Percentiles rank a stretch among this genome's conserved stretches.
Evolutionary conservation across 2,329 filamentous ascomycete genomes (phyloP).

Genomic region (Alternaria incomplexa): DNA sequence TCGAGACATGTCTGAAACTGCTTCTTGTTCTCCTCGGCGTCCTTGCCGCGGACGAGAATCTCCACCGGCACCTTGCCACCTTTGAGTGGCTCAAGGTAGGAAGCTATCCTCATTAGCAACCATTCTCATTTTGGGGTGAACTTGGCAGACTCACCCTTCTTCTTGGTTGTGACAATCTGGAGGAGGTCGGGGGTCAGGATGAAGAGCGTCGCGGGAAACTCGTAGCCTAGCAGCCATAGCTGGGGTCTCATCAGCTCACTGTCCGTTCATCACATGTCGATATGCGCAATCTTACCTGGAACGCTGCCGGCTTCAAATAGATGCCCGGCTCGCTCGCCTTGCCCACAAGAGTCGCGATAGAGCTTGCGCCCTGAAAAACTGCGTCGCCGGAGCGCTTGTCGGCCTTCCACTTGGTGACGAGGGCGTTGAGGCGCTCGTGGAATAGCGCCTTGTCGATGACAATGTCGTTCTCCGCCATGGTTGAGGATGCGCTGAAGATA

Average conservation of each 20-base stretch:
- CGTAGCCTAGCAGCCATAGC: conserved; percentile 99
- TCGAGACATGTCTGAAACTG: conserved; percentile 84
- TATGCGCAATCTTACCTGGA: conserved; percentile 71
- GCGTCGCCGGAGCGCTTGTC: conserved; percentile 88
- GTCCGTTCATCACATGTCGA: not conserved
- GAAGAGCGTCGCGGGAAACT: conserved; percentile 95
- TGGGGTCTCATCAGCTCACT: conserved; percentile 50
- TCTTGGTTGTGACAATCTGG: conserved; percentile 93
- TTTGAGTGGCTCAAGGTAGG: conserved; percentile 90
- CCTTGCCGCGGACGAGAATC: conserved; percentile 89
- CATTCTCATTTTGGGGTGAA: not conserved
- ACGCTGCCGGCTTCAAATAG: conserved; percentile 94
- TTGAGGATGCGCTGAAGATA: conserved; percentile 32
- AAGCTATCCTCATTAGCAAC: conserved; percentile 65
- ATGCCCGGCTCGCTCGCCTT: conserved; percentile 82
- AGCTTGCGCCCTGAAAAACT: conserved; percentile 83
- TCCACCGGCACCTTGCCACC: conserved; percentile 92
- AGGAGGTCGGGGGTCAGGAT: conserved; percentile 86
- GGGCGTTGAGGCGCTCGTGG: conserved; percentile 87
- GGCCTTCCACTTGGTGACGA: conserved; percentile 92
- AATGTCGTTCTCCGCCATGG: conserved; percentile 71
- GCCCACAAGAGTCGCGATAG: conserved; percentile 89
- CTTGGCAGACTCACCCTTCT: conserved; percentile 74
- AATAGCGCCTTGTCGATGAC: conserved; percentile 94
- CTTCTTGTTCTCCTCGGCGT: conserved; percentile 88